Evolutionary conservation across 176 grass and related monocot genomes (phyloP), one percentile per base, ranked within the genome.

Genomic region (Carex littledalei): DNA sequence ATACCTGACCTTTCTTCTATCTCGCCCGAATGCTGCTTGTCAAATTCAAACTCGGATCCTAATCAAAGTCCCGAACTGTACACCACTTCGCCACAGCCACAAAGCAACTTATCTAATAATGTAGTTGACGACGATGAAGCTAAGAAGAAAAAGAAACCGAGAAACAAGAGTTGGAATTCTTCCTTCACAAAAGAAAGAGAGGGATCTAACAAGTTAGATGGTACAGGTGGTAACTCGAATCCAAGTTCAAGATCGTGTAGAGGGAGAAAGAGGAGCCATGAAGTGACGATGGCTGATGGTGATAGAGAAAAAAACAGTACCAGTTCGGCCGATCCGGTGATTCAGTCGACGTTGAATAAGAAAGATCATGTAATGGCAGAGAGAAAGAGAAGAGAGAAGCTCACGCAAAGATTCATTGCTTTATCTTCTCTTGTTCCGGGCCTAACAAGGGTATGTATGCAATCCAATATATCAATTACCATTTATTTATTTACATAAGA

Each of bases 371-470:
- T 88, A 32, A 63, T 84, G 34, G 79, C 86, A 17, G 86, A 88
- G 69, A 26, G 86, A 74, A 76, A 84, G 81, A 49, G 86, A 47
- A 63, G 86, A 29, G 86, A 88, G 31, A 88, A 84, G 67, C 81
- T 88, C 31, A 83, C 68, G 1, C 86, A 88, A 54, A 54, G 41
- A 47, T 88, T 88, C 86, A 88, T 88, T 31, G 80, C 86, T 6
- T 83, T 88, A 39, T 71, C 86, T 47, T 66, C 65, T 24, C 68
- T 88, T 32, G 56, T 88, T 75, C 86, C 86, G 10, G 86, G 86
- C n/a, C 80, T 88, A 29, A 84, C 59, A 17, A 88, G 81, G 86
- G 86, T 88, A 88, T n/a, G n/a, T n/a, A n/a, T 35, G n/a, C 34
- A 52, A 78, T 75, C 50, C 43, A 50, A 75, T 20, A 49, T 49